phyloP scores from a whole-genome alignment of 1,284 basidiomycete genomes.

The Sporisorium scitamineum region DNA sequence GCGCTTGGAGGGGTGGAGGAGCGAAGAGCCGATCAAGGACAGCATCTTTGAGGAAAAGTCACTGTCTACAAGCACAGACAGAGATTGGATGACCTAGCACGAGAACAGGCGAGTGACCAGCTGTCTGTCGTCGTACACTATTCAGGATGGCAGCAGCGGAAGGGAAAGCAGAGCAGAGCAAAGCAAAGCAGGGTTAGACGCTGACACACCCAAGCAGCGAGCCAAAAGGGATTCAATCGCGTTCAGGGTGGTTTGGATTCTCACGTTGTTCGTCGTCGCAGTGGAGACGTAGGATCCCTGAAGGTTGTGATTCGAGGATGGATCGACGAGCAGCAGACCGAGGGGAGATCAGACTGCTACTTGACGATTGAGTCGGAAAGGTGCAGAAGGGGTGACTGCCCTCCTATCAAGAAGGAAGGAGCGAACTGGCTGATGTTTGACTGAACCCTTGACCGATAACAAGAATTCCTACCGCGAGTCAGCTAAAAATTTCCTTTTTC shows the following conservation, averaged over 20 bases:
- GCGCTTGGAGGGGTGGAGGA: slow-evolving; percentile 74
- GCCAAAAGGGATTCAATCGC: background rate
- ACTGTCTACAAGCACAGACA: slow-evolving; percentile 1
- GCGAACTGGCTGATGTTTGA: slow-evolving; percentile 15
- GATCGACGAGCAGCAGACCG: slow-evolving; percentile 17
- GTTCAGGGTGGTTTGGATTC: slow-evolving; percentile 6
- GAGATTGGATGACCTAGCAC: no score
- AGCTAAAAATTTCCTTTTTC: slow-evolving; percentile 11
- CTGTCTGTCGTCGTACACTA: background rate
- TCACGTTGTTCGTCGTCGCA: slow-evolving; percentile 32
- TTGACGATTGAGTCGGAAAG: slow-evolving; percentile 41
- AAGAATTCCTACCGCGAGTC: slow-evolving; percentile 18
- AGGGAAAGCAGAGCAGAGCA: slow-evolving; percentile 1
- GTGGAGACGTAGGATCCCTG: slow-evolving; percentile 2
- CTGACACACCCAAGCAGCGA: background rate
- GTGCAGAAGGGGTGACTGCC: slow-evolving; percentile 51
- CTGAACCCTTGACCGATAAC: slow-evolving; percentile 13
- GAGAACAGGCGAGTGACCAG: background rate
- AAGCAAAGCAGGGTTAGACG: slow-evolving; percentile 16
- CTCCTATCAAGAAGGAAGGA: slow-evolving; percentile 46
- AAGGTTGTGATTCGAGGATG: background rate
- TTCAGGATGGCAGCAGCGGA: no score
- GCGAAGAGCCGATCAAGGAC: slow-evolving; percentile 69
- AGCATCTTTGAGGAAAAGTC: slow-evolving; percentile 43
- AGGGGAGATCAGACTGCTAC: slow-evolving; percentile 24